Conservation (phyloP, 2,329 filamentous ascomycete species). For the Fusarium phyllophilum region DNA sequence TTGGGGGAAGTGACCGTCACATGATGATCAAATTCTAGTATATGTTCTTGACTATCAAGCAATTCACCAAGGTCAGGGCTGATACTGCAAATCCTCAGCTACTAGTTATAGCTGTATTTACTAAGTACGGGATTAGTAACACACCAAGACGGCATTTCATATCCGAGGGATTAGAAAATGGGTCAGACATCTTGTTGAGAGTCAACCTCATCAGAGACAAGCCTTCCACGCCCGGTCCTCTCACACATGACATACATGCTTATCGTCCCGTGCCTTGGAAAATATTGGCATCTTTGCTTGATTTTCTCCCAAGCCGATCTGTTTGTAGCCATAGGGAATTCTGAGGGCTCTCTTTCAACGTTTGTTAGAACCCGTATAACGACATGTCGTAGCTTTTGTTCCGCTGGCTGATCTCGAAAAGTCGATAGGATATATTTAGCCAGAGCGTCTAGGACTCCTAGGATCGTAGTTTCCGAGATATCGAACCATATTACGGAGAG, state of each 20-base stretch:
- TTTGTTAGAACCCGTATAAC: neutral
- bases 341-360: neutral
- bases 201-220: neutral
- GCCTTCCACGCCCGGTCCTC: neutral
- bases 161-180: neutral
- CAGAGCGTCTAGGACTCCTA: neutral
- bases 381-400: neutral
- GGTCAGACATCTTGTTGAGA: neutral
- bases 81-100: neutral
- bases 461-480: neutral
- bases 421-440: neutral
- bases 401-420: neutral
- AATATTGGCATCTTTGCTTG: neutral
- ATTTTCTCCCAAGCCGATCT: neutral
- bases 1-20: neutral
- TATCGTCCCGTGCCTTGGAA: neutral
- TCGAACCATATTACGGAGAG: neutral
- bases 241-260: fast-evolving
- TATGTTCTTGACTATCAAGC: neutral
- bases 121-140: neutral
- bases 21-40: neutral
- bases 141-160: neutral
- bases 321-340: neutral
- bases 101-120: no score
- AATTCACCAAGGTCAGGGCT: neutral